Conservation (phyloP, 805 yeast species). For the Zygotorulaspora chibaensis region DNA sequence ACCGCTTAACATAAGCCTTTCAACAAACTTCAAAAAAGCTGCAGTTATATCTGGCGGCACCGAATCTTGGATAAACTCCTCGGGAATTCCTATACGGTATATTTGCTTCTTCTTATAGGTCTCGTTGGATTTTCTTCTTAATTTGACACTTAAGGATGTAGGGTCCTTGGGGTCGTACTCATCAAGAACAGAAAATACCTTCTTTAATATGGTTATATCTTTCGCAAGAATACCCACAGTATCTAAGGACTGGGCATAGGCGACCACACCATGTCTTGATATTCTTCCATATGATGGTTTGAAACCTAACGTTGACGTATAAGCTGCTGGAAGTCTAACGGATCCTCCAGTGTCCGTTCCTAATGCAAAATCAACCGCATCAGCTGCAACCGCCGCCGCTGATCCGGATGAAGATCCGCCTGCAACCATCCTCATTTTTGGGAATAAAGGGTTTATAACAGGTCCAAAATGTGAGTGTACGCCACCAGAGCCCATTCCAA, state of each 20-base stretch:
- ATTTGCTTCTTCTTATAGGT: conserved; percentile 12
- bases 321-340: conserved; percentile 86
- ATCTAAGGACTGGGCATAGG: conserved; percentile 92
- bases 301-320: conserved; percentile 78
- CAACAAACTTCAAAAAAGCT: conserved; percentile 46
- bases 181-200: conserved; percentile 56
- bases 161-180: conserved; percentile 72
- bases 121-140: conserved; percentile 33
- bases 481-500: conserved; percentile 91
- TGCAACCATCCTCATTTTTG: conserved; percentile 40
- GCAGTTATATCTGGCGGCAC: conserved; percentile 44
- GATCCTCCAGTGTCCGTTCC: conserved; percentile 99
- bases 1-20: conserved; percentile 43
- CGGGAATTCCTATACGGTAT: conserved; percentile 66
- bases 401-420: conserved; percentile 98
- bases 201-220: conserved; percentile 40
- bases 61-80: conserved; percentile 58
- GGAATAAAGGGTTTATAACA: conserved; percentile 49
- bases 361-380: conserved; percentile 58
- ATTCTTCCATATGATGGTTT: conserved; percentile 92
- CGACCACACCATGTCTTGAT: conserved; percentile 86
- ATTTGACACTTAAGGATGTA: conserved; percentile 47
- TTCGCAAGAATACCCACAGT: conserved; percentile 82
- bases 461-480: conserved; percentile 54
- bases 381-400: conserved; percentile 85